Evolutionary conservation across 805 yeast species (phyloP), one percentile per base, ranked within the genome.

Genomic region (Ogataea glucozyma): DNA sequence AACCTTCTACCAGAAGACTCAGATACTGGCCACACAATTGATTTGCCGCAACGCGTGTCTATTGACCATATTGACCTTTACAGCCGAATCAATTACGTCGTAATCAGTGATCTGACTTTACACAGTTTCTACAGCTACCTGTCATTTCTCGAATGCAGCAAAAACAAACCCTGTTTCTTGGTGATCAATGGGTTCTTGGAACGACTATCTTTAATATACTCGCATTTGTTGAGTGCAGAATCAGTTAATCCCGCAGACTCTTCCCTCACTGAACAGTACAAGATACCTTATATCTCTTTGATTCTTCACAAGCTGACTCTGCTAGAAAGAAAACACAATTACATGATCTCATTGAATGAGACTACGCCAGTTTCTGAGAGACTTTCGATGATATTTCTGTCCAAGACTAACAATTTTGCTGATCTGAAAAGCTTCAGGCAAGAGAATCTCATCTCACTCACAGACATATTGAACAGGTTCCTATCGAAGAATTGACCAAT

Each of bases 111-210:
- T 13, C 40, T 40, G 12, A 8, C 33, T 12, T 29, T 48, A 20
- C 36, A 19, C 6, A 31, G 17, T 1, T 16, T 53, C 20, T 40
- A 41, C 31, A 32, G 24, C n/a, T 41, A 47, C 18, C 33, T 53
- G 20, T 35, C 46, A 3, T 35, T n/a, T 18, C 24, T 53, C 31
- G 53, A 52, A 30, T 23, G 31, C n/a, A 42, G 31, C 6, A 13
- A 7, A 10, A 18, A 19, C 18, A 18, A 21, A 7, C 16, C 26
- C 14, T 11, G 35, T 2, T 14, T 26, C 5, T 33, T 57, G n/a
- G 43, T 58, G 3, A 26, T 60, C 14, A 45, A 56, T 44, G 66
- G 66, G 9, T 38, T 59, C n/a, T 29, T 58, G 30, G 53, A 56
- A 24, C 38, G 34, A 4, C 4, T 61, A 2, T 54, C 61, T 4